Evolutionary conservation across 1,139 yeast species (phyloP).

Genomic region (Yamadazyma triangularis): DNA sequence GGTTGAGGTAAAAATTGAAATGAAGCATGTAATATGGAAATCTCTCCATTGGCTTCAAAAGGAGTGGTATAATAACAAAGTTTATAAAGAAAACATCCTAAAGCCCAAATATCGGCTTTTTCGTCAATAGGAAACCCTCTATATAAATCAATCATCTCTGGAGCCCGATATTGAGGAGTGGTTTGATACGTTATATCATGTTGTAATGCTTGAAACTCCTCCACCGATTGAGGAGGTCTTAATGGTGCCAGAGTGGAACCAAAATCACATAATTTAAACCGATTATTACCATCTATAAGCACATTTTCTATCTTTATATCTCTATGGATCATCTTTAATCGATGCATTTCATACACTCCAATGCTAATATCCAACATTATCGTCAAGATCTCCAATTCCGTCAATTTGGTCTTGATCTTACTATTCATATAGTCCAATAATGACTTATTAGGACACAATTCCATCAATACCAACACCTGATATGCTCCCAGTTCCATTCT

Average conservation of each 20-base stretch:
- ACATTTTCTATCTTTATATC: slow-evolving; percentile 87
- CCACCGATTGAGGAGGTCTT: slow-evolving; percentile 57
- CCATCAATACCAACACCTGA: slow-evolving; percentile 77
- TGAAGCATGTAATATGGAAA: slow-evolving; percentile 65
- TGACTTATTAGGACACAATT: slow-evolving; percentile 68
- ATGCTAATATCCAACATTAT: slow-evolving; percentile 64
- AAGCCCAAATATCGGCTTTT: slow-evolving; percentile 79
- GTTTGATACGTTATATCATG: slow-evolving; percentile 72
- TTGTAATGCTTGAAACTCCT: slow-evolving; percentile 55
- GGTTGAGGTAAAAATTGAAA: slow-evolving; percentile 59
- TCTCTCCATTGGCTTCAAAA: slow-evolving; percentile 69
- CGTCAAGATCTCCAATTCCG: slow-evolving; percentile 57
- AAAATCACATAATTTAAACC: slow-evolving; percentile 71
- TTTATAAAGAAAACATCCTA: slow-evolving; percentile 74
- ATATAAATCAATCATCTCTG: slow-evolving; percentile 76
- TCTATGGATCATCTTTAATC: slow-evolving; percentile 57
- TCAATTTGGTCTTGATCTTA: slow-evolving; percentile 57
- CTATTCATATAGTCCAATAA: slow-evolving; percentile 72
- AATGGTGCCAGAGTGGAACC: slow-evolving; percentile 66
- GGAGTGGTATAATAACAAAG: slow-evolving; percentile 80
- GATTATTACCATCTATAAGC: slow-evolving; percentile 50
- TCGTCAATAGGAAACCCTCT: slow-evolving; percentile 67
- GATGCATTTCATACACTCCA: slow-evolving; percentile 74
- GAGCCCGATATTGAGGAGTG: slow-evolving; percentile 78
- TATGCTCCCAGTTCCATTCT: slow-evolving; percentile 52